Evolutionary conservation across 2,329 filamentous ascomycete species (phyloP), one percentile per base, ranked within the genome.

Genomic region (Fusarium xylarioides): DNA sequence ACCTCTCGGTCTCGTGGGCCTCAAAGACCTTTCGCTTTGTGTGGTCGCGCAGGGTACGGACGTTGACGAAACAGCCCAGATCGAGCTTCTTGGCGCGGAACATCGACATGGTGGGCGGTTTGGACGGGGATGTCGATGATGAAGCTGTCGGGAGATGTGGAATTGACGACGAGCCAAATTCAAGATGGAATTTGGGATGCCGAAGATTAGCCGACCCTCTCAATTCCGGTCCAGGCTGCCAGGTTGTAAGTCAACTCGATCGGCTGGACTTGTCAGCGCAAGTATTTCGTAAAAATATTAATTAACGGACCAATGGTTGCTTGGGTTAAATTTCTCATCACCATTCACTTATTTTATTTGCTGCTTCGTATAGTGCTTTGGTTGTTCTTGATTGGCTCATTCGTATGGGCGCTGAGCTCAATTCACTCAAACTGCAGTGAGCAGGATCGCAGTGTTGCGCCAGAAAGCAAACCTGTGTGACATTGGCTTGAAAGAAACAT

Each of bases 1-100:
- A 97, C 95, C 95, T 92, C 85, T 98, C 93, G 9, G 95, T 90
- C 86, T 99, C 96, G 80, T 92, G 86, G 81, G 94, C 88, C 80
- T 92, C 93, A 79, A 95, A 98, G 66, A 95, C 93, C 85, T 97
- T 95, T 79, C 96, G 93, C 90, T 98, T 99, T 62, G 95, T 95
- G 85, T 98, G 94, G 83, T 99, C 96, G 78, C 96, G 94, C 81
- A 99, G 92, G 75, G 93, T 89, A 76, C 92, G 92, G 81, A 92
- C 90, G 80, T 98, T 98, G 85, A 97, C 83, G 80, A 93, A 97
- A 81, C 94, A 94, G 81, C 93, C 91, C 76, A 98, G 85, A 78
- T 98, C 95, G 77, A 98, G 91, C 87, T 91, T 95, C 85, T 97
- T 97, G 37, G 95, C 88, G 78, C 95, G 89, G 84, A 97, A 98